These are phyloP conservation scores for Salicornia ramosissima DNA, from an alignment of 148 eudicot species.

Conservation along the genomic window DNA sequence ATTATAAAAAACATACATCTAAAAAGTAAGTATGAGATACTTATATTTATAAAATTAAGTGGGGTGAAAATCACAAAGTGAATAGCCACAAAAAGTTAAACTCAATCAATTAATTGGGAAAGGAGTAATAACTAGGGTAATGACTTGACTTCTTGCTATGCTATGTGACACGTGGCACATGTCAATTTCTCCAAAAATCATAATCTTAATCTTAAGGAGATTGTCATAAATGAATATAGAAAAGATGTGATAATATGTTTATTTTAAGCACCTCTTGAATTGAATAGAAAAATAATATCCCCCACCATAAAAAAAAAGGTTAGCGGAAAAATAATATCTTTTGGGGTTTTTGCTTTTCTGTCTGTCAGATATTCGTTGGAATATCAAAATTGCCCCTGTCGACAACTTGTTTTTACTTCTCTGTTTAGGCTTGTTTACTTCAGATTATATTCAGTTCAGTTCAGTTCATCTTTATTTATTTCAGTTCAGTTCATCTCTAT, in stretches of 20 bases:
- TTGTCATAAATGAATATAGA: neutral
- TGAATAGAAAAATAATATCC: neutral
- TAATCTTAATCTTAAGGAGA: constrained; percentile 14
- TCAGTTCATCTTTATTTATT: too few relatives aligned
- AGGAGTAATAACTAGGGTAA: neutral
- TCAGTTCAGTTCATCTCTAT: too few relatives aligned
- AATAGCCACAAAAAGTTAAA: too few relatives aligned
- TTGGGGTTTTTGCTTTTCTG: constrained; percentile 13
- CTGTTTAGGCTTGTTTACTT: too few relatives aligned
- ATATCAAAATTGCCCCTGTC: constrained; percentile 8
- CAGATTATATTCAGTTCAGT: too few relatives aligned
- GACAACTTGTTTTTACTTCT: neutral
- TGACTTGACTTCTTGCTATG: neutral
- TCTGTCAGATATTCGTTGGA: constrained; percentile 13
- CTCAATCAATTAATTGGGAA: too few relatives aligned
- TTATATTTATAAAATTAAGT: too few relatives aligned
- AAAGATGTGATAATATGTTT: neutral
- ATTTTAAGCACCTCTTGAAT: neutral
- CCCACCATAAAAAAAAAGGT: neutral
- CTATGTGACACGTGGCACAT: constrained; percentile 18
- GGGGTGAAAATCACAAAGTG: too few relatives aligned
- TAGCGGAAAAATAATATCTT: constrained; percentile 7
- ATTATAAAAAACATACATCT: too few relatives aligned
- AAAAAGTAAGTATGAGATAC: too few relatives aligned
- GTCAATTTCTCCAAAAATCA: constrained; percentile 8